Evolutionary conservation across 78 protist species (phyloP), one percentile per base, ranked within the genome.

Genomic region (Dictyostelium brefeldianum): DNA sequence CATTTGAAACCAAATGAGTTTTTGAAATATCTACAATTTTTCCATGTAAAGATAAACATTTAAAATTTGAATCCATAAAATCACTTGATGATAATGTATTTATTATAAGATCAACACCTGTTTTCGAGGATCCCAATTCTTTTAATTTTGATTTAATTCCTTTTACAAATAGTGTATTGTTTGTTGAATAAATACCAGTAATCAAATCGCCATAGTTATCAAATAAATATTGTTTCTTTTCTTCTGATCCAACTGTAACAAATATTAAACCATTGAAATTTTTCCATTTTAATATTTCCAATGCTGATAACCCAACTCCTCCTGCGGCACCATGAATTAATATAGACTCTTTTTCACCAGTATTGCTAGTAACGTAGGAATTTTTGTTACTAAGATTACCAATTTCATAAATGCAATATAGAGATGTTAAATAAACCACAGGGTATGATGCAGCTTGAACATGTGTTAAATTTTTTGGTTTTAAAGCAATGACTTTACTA

Each of bases 281-380:
- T 73, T 77, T 77, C 53, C 36, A 53, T 53, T 53, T 77, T 7
- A 77, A 77, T 22, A 56, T 31, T 20, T 77, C 27, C 20, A 77
- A 77, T 27, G 65, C 48, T 51, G 82, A 51, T 29, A 77, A 77
- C 5, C 82, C 82, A 4, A 77, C 18, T 22, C 82, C 51, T 27
- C 67, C 82, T 7, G 67, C 14, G n/a, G 46, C 50, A 50, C 29
- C 15, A 53, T 77, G 82, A 51, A 77, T 77, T n/a, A 77, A 29
- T 27, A 77, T 51, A 0, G 82, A 22, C 22, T 74, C 62, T 43
- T 69, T 69, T 8, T 73, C 80, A n/a, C 46, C 20, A 11, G 27
- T 62, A 2, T 36, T 36, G 4, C n/a, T n/a, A n/a, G n/a, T n/a
- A n/a, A n/a, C n/a, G n/a, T n/a, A n/a, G n/a, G n/a, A 36, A 36